phyloP scores from a whole-genome alignment of 306 rosid genomes.

The Trifolium repens region DNA sequence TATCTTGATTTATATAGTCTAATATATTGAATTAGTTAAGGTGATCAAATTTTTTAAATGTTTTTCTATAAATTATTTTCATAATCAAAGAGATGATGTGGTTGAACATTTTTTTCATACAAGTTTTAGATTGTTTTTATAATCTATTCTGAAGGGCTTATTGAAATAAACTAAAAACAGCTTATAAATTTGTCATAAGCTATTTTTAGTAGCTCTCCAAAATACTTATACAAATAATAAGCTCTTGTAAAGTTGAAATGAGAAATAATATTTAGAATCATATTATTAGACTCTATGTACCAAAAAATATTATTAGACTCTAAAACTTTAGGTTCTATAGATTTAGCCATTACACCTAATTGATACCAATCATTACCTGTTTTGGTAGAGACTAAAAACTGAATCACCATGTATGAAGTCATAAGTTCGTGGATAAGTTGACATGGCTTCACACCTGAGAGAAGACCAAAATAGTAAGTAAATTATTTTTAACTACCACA shows the following conservation, averaged over 20 bases:
- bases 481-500: slow-evolving; percentile 31
- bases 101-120: neutral
- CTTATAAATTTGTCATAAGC: neutral
- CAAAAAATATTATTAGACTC: neutral
- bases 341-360: slow-evolving; percentile 10
- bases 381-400: slow-evolving; percentile 69
- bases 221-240: neutral
- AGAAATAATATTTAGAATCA: neutral
- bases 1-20: slow-evolving; percentile 10
- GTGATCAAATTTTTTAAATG: too few species aligned
- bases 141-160: neutral
- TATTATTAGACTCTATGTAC: too few species aligned
- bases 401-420: slow-evolving; percentile 94
- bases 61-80: too few species aligned
- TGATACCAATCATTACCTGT: slow-evolving; percentile 57
- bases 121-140: too few species aligned
- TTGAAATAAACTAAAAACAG: neutral
- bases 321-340: neutral
- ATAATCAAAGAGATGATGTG: neutral
- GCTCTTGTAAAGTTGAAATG: neutral
- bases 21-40: too few species aligned
- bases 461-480: slow-evolving; percentile 30
- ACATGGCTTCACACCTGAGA: slow-evolving; percentile 95
- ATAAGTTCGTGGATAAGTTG: slow-evolving; percentile 90
- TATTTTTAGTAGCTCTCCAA: neutral